Evolutionary conservation across 1,139 yeast species (phyloP), one percentile per base, ranked within the genome.

Genomic region (Magnusiomyces suaveolens): DNA sequence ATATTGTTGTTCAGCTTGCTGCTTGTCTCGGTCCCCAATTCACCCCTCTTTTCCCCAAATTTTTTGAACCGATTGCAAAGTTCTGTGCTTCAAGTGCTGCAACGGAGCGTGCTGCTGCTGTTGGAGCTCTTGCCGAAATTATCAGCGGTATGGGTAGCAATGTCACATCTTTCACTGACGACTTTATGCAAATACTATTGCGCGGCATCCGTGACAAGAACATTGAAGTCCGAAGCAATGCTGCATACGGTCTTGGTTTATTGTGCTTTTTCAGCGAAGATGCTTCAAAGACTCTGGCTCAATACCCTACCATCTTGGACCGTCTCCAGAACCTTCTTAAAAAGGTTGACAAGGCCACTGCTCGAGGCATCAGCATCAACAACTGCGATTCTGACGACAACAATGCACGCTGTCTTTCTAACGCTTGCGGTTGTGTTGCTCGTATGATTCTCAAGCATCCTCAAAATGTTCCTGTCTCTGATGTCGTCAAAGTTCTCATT

Each of bases 341-440:
- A 65, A 85, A 84, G 71, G 87, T 89, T 52, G 94, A 86, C 67
- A 81, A 80, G 61, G 75, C 75, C 54, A 74, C 76, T 63, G 59
- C 64, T 36, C 68, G 71, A 54, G 54, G 59, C 18, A 55, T 52
- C 29, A 72, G 74, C 57, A 78, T 76, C 57, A 80, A 75, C 56
- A 86, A 80, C 60, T 14, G 41, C 16, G 94, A 84, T 61, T 95
- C 87, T 69, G 79, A 87, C 51, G 96, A 89, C 61, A 86, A 82
- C 59, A 80, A 87, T 61, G 83, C 85, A 71, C 80, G 97, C 72
- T 82, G 95, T 16, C 81, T 82, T 63, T 96, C 97, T 59, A 92
- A 92, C 70, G 96, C 96, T 6, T 86, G 95, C 70, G 99, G 99
- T 50, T 92, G 98, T 78, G 95, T 90, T 58, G 89, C 96, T 38